These are phyloP conservation scores for Selaginella tamariscina DNA, from an alignment of 75 land plant species.

Conservation along the genomic window DNA sequence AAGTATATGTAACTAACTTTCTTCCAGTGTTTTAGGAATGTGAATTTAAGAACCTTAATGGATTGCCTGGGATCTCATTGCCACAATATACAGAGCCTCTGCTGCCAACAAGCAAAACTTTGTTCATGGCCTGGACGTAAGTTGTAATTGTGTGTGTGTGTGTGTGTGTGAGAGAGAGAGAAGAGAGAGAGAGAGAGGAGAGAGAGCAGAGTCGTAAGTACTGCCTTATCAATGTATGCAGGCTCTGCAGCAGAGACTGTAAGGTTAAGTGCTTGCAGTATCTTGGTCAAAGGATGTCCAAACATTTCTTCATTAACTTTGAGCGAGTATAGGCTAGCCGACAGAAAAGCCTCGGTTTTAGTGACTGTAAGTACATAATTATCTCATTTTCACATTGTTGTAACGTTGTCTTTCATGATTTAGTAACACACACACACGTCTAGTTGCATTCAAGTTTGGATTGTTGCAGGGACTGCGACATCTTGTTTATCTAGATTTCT, in stretches of 20 bases:
- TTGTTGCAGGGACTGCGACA: constrained; percentile 44
- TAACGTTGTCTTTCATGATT: not conserved
- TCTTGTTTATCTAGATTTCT: constrained; percentile 51
- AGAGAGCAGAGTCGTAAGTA: no score
- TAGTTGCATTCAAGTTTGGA: not conserved
- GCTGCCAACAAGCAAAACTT: constrained; percentile 53
- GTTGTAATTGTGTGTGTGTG: not conserved
- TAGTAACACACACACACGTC: not conserved
- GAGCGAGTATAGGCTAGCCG: constrained; percentile 53
- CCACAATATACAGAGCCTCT: constrained; percentile 44
- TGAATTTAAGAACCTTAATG: constrained; percentile 39
- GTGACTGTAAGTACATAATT: constrained; percentile 41
- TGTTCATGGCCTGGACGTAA: constrained; percentile 20
- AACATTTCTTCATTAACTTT: constrained; percentile 44
- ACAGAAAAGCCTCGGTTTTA: constrained; percentile 46
- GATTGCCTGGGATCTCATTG: constrained; percentile 42
- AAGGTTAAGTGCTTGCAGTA: constrained; percentile 43
- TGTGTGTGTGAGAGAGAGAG: no score
- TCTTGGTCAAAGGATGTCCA: constrained; percentile 59
- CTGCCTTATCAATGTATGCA: constrained; percentile 15
- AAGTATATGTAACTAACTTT: no score
- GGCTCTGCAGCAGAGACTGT: constrained; percentile 57
- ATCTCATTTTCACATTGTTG: not conserved
- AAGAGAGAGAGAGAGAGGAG: no score
- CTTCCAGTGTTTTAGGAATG: constrained; percentile 25